A percentile compares a stretch with the other conserved stretches of the same genome.
Evolutionary conservation across 306 rosid genomes (phyloP).

Genomic region (Dryas alaskensis): DNA sequence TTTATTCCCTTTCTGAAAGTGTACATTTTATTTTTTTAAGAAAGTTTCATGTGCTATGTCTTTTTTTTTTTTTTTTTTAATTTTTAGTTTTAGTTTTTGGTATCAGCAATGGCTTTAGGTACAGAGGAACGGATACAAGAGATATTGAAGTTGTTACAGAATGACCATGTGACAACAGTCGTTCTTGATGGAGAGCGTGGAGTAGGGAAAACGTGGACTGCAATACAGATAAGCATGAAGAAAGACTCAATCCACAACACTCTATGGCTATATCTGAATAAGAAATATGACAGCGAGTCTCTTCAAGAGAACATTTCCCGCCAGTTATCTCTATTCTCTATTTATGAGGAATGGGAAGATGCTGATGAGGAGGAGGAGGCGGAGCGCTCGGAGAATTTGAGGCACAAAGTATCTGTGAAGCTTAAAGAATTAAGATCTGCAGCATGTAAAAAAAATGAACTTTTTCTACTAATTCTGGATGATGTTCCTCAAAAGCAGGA

Average conservation of each 20-base stretch:
- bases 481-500: conserved; percentile 5
- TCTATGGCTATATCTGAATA: conserved; percentile 26
- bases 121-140: not conserved
- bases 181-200: conserved; percentile 28
- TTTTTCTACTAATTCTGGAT: conserved; percentile 26
- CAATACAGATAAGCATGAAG: not conserved
- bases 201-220: conserved; percentile 30
- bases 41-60: not conserved
- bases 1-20: too few species aligned
- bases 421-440: not conserved
- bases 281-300: conserved; percentile 1
- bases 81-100: too few species aligned
- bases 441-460: not conserved
- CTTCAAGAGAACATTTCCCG: conserved; percentile 5
- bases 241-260: not conserved
- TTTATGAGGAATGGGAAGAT: conserved; percentile 20
- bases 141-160: not conserved
- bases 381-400: not conserved
- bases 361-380: not conserved
- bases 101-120: conserved; percentile 14
- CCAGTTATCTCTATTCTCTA: conserved; percentile 12
- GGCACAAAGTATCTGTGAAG: not conserved
- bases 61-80: not conserved
- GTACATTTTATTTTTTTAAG: not conserved
- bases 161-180: not conserved